Evolutionary conservation across 1,284 basidiomycete species (phyloP), one percentile per base, ranked within the genome.

Genomic region (Tylopilus sp.): DNA sequence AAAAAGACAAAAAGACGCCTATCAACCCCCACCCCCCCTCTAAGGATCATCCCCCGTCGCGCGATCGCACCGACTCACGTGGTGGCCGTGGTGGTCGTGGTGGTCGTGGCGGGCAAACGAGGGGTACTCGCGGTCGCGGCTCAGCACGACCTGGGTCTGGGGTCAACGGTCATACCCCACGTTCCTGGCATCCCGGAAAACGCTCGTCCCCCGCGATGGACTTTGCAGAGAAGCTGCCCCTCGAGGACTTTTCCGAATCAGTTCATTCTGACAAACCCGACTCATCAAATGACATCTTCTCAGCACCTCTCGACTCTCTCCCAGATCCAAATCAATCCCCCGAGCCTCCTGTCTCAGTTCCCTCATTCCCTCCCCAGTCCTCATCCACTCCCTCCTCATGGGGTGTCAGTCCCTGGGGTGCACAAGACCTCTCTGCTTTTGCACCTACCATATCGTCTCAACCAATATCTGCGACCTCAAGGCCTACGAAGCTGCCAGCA

Each of bases 1-100:
- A 93, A 81, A 94, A 92, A 75, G 85, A 89, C 66, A 92, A 91
- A 76, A 89, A 87, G 64, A 50, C 63, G 8, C 36, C 68, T 2
- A 28, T 58, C 58, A 55, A 51, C 51, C 59, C 55, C 59, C 70
- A 52, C 35, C 18, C 70, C 53, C 51, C 58, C 49, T 60, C 77
- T 35, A 85, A 81, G 68, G 77, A 83, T 25, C 71, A 76, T 4
- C 58, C 69, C 55, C 43, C 55, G 44, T 54, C 59, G 43, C 66
- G 77, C 53, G 70, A 71, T 55, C 72, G 81, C 53, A 77, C 77
- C 46, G 84, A 85, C 53, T 74, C 73, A 53, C 79, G 86, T 49
- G 84, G 84, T 46, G 76, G 70, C 41, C 72, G 84, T 56, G 83
- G 85, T 36, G 84, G 83, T 50, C 71, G 76, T 18, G 78, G 84